A percentile compares a stretch with the other conserved stretches of the same genome.
These are phyloP conservation scores for Lignosus rhinocerotis DNA, from an alignment of 1,284 basidiomycete genomes.

Conservation along the genomic window DNA sequence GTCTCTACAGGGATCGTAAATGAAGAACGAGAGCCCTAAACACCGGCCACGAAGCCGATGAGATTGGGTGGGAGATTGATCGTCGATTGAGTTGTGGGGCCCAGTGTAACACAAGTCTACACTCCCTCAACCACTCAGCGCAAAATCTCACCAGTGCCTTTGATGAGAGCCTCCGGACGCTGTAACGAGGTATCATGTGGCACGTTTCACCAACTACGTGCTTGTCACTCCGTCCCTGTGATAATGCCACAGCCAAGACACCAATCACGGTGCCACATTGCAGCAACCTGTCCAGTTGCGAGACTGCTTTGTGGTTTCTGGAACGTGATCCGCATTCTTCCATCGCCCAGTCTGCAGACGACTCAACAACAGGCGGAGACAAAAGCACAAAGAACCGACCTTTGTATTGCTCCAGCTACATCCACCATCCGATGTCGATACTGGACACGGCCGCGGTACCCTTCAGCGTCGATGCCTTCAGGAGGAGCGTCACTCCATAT, in stretches of 20 bases:
- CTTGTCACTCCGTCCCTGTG: slow-evolving; percentile 10
- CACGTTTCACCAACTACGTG: neutral
- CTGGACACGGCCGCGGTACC: slow-evolving; percentile 58
- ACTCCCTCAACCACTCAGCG: neutral
- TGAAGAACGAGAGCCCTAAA: slow-evolving; percentile 14
- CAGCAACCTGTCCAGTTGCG: slow-evolving; percentile 81
- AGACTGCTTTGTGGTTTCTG: slow-evolving; percentile 66
- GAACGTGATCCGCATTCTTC: slow-evolving; percentile 48
- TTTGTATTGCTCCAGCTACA: slow-evolving; percentile 47
- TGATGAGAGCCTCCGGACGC: neutral
- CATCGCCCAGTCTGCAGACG: slow-evolving; percentile 7
- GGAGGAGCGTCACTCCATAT: slow-evolving; percentile 71
- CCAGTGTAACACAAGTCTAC: slow-evolving; percentile 6
- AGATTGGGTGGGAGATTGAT: slow-evolving; percentile 22
- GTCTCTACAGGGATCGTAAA: slow-evolving; percentile 14
- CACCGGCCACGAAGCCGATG: slow-evolving; percentile 8
- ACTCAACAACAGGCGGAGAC: neutral
- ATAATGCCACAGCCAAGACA: slow-evolving; percentile 87
- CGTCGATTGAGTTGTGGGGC: slow-evolving; percentile 27
- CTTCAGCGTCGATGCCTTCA: slow-evolving; percentile 41
- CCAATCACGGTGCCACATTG: slow-evolving; percentile 73
- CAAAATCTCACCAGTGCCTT: too few relatives aligned
- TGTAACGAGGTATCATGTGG: neutral
- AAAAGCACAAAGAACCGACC: slow-evolving; percentile 26
- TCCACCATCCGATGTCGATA: slow-evolving; percentile 72